Evolutionary conservation across 2,329 filamentous ascomycete genomes (phyloP).

Genomic region (Colletotrichum endophyticum): DNA sequence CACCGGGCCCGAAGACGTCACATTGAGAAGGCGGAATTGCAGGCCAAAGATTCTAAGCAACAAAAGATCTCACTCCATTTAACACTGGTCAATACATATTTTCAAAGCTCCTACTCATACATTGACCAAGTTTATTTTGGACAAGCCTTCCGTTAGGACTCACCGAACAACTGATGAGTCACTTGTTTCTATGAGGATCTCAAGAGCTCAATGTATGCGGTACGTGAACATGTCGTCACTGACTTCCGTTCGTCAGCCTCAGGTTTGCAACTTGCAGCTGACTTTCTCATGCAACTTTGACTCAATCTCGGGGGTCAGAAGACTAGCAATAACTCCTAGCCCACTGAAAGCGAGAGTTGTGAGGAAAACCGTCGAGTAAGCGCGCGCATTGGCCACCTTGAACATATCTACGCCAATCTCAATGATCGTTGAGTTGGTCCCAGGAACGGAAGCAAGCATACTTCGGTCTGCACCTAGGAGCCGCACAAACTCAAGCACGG

Average conservation of each 20-base stretch:
- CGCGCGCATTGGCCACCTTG: constrained; percentile 30
- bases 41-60: too few species aligned
- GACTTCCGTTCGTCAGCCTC: not conserved
- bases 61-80: too few species aligned
- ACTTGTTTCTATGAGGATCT: not conserved
- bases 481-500: constrained; percentile 29
- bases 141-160: too few species aligned
- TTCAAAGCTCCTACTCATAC: too few species aligned
- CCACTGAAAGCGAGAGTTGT: constrained; percentile 30
- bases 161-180: too few species aligned
- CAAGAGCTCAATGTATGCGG: not conserved
- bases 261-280: not conserved
- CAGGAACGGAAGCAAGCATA: constrained; percentile 24
- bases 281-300: not conserved
- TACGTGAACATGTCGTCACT: not conserved
- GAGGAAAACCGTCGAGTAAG: constrained; percentile 33
- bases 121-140: too few species aligned
- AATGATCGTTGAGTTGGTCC: constrained; percentile 30
- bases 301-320: not conserved
- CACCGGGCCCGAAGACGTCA: too few species aligned
- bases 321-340: constrained; percentile 19
- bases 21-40: too few species aligned
- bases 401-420: constrained; percentile 28
- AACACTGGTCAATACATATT: too few species aligned
- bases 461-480: constrained; percentile 20